These are phyloP conservation scores for Tolypocladium tundrense DNA, from an alignment of 2,329 filamentous ascomycete genomes.

Conservation along the genomic window DNA sequence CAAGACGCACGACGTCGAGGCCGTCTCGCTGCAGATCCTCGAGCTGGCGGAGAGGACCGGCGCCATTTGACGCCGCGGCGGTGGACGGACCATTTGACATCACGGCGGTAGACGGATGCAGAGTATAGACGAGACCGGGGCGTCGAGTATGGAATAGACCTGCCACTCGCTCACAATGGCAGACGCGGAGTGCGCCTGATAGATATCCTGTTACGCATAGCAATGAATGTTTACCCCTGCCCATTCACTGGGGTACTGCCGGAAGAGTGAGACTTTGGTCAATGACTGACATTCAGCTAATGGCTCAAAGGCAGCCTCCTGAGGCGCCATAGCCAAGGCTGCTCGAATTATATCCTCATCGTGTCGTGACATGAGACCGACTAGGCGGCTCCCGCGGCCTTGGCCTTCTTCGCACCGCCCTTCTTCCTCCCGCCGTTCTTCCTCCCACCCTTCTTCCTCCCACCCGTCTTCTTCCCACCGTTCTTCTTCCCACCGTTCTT, in stretches of 20 bases:
- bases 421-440: no score
- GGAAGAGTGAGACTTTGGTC: background rate
- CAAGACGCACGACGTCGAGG: slow-evolving; percentile 54
- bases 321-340: no score
- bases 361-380: no score
- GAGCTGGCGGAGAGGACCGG: slow-evolving; percentile 11
- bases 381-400: no score
- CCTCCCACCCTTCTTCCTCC: background rate
- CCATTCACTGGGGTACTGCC: background rate
- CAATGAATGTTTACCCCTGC: background rate
- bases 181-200: background rate
- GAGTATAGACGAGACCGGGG: background rate
- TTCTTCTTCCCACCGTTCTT: background rate
- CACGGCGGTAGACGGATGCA: no score
- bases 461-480: no score
- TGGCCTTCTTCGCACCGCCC: no score
- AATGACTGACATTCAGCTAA: no score
- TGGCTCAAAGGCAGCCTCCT: no score
- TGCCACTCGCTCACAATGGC: background rate
- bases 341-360: no score
- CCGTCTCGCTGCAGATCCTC: slow-evolving; percentile 14
- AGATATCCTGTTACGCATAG: background rate
- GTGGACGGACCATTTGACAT: background rate
- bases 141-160: background rate
- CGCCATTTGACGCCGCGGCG: background rate